These are phyloP conservation scores for Ganoderma lucidum DNA, from an alignment of 1,284 basidiomycete genomes.

Conservation along the genomic window DNA sequence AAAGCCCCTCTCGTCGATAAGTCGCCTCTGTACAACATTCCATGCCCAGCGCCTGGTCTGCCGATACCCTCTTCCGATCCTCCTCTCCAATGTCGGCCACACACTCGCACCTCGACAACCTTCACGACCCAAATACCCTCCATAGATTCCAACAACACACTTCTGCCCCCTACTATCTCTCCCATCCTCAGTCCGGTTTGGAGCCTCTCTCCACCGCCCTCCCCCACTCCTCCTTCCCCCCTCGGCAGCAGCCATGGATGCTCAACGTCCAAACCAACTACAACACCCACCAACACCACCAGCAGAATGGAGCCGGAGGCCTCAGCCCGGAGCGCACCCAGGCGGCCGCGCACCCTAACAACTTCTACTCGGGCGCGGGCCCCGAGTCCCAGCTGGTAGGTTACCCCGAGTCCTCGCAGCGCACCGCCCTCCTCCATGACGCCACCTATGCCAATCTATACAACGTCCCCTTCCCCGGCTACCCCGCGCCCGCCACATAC, in stretches of 20 bases:
- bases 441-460: slow-evolving; percentile 38
- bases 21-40: slow-evolving; percentile 16
- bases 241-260: slow-evolving; percentile 38
- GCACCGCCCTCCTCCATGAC: slow-evolving; percentile 42
- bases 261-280: slow-evolving; percentile 37
- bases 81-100: slow-evolving; percentile 31
- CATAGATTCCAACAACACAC: slow-evolving; percentile 37
- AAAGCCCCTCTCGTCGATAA: slow-evolving; percentile 11
- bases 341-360: slow-evolving; percentile 25
- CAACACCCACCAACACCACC: slow-evolving; percentile 33
- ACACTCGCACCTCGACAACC: slow-evolving; percentile 35
- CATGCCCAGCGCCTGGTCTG: slow-evolving; percentile 31
- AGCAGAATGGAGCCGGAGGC: slow-evolving; percentile 31
- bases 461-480: slow-evolving; percentile 31
- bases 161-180: slow-evolving; percentile 34
- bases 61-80: slow-evolving; percentile 31
- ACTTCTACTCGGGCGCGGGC: slow-evolving; percentile 35
- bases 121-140: slow-evolving; percentile 31
- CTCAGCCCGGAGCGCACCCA: slow-evolving; percentile 27
- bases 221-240: slow-evolving; percentile 29
- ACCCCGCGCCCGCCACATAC: slow-evolving; percentile 25
- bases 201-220: slow-evolving; percentile 34
- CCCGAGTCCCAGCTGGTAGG: slow-evolving; percentile 38
- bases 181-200: slow-evolving; percentile 32
- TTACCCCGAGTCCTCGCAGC: slow-evolving; percentile 47